phyloP scores from a whole-genome alignment of 2,329 filamentous ascomycete species.

The Geosmithia putterillii region DNA sequence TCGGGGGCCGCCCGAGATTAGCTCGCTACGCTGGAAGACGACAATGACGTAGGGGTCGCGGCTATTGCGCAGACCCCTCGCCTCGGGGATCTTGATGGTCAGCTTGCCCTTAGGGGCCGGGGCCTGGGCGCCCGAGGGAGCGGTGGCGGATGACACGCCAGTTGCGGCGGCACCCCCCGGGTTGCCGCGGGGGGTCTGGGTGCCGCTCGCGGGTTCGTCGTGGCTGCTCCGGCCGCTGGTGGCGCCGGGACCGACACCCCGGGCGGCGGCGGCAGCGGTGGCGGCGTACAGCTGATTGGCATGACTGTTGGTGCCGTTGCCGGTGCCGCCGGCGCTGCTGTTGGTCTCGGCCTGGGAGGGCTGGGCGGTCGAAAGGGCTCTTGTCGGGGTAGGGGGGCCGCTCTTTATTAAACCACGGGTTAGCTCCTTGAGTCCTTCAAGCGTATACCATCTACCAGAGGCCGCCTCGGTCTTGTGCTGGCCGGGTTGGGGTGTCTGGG shows the following conservation, averaged over 20 bases:
- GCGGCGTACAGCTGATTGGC: no score
- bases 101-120: conserved; percentile 75
- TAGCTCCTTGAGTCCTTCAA: conserved; percentile 72
- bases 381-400: conserved; percentile 79
- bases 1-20: conserved; percentile 79
- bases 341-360: conserved; percentile 36
- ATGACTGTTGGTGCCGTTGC: background rate
- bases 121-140: conserved; percentile 40
- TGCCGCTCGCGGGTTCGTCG: conserved; percentile 33
- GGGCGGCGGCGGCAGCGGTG: no score
- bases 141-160: no score
- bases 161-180: no score
- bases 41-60: conserved; percentile 91
- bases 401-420: conserved; percentile 74
- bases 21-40: conserved; percentile 92
- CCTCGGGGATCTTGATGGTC: conserved; percentile 79
- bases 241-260: background rate
- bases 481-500: background rate
- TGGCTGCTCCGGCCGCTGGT: conserved; percentile 13
- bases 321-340: conserved; percentile 12
- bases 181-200: conserved; percentile 37
- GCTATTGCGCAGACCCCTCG: conserved; percentile 67
- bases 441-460: conserved; percentile 45
- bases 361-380: conserved; percentile 61
- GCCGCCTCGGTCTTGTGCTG: conserved; percentile 23